Percentiles rank a stretch among this genome's conserved stretches.
phyloP scores from a whole-genome alignment of 352 stramenopile genomes.

The Phytopythium mirpurense region DNA sequence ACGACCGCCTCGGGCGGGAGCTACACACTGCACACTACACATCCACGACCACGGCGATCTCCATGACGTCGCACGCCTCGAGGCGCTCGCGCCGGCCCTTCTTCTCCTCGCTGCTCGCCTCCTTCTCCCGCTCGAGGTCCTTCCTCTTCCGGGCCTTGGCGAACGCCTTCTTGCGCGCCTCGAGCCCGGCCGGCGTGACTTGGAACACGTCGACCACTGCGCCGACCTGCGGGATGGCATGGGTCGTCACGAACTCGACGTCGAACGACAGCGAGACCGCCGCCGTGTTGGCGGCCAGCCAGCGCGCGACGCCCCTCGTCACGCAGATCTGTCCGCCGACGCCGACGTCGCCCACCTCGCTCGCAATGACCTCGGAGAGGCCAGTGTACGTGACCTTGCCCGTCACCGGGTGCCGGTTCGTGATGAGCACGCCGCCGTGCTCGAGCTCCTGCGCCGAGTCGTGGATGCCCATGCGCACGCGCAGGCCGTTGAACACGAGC shows the following conservation, averaged over 20 bases:
- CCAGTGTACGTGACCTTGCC: constrained; percentile 49
- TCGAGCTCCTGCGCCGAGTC: constrained; percentile 23
- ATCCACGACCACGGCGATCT: constrained; percentile 5
- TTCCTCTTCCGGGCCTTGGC: constrained; percentile 11
- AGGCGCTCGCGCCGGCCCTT: constrained; percentile 5
- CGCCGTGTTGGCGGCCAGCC: constrained; percentile 26
- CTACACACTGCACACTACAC: too few species aligned
- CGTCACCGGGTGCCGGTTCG: constrained; percentile 37
- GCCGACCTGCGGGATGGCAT: constrained; percentile 30
- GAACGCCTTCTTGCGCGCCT: constrained; percentile 31
- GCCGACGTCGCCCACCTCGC: constrained; percentile 41
- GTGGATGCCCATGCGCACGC: constrained; percentile 56
- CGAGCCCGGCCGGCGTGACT: constrained; percentile 26
- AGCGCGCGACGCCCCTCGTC: constrained; percentile 32
- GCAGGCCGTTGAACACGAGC: constrained; percentile 42
- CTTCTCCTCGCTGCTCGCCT: background rate
- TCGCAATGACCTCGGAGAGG: constrained; percentile 52
- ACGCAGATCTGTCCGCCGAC: constrained; percentile 48
- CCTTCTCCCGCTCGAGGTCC: background rate
- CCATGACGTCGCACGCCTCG: constrained; percentile 14
- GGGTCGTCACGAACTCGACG: constrained; percentile 21
- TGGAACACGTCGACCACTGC: constrained; percentile 35
- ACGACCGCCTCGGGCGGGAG: too few species aligned
- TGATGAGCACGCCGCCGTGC: constrained; percentile 41
- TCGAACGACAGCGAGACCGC: constrained; percentile 15